These are phyloP conservation scores for Scalesia atractyloides DNA, from an alignment of 129 eudicot genomes.

Conservation along the genomic window DNA sequence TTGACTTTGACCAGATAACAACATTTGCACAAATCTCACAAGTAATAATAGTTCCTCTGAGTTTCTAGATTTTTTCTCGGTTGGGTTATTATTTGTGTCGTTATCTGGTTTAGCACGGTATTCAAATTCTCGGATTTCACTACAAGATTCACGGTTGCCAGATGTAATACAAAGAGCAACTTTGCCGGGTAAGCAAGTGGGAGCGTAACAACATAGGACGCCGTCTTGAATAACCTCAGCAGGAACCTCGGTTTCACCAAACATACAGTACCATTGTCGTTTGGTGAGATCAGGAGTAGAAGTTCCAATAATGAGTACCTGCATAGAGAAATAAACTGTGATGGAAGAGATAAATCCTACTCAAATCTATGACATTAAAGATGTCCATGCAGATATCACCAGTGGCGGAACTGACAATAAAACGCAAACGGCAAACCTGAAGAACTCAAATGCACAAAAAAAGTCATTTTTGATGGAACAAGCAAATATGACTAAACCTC, in stretches of 20 bases:
- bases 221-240: slow-evolving; percentile 78
- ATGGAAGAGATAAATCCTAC: no score
- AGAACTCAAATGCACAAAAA: no score
- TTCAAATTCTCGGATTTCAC: slow-evolving; percentile 92
- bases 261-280: slow-evolving; percentile 76
- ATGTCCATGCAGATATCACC: no score
- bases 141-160: slow-evolving; percentile 82
- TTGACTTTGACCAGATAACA: slow-evolving; percentile 46
- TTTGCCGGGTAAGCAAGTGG: slow-evolving; percentile 72
- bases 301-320: slow-evolving; percentile 82
- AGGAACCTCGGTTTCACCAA: slow-evolving; percentile 92
- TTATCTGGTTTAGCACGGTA: slow-evolving; percentile 52
- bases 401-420: no score
- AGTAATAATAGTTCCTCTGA: slow-evolving; percentile 75
- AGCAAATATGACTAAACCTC: no score
- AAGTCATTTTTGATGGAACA: no score
- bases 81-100: slow-evolving; percentile 23
- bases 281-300: slow-evolving; percentile 64
- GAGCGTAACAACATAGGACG: slow-evolving; percentile 79
- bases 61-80: slow-evolving; percentile 44
- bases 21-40: slow-evolving; percentile 70
- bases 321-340: slow-evolving; percentile 20
- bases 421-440: no score
- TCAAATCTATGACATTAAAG: no score
- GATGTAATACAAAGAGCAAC: slow-evolving; percentile 73